Base-by-base conservation (phyloP, 768 basidiomycete genomes). In the Suillus spraguei region DNA sequence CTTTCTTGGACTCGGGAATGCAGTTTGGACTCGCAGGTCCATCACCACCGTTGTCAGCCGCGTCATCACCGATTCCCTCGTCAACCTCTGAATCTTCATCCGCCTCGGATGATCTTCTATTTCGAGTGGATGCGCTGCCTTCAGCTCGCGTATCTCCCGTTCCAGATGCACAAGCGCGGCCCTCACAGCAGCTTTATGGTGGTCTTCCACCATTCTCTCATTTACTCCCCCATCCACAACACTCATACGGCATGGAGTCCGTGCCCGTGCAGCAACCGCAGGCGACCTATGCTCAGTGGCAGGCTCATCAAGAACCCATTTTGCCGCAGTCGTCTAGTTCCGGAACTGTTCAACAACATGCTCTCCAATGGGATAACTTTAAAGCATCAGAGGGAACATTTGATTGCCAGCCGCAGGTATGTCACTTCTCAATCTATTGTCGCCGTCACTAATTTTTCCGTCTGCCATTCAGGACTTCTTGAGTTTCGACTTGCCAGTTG, bases 21-120 rank as follows among this genome's bases (percentile, higher is more conserved):
- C 60, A 42, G n/a, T 68, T 65, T 62, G 77, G 77, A 35, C 66
- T 77, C n/a, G 71, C 67, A 13, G 83, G 82, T 0, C 82, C 85
- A n/a, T 82, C 84, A 0, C 85, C 86, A 2, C 84, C 85, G 0
- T 63, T 84, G 39, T 86, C 86, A 0, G 79, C 80, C 17, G 82
- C 82, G 6, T 73, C 81, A 9, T 84, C 86, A 2, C 84, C 85
- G 14, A 69, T 64, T 11, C 74, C 74, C 2, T 66, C 71, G n/a
- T 67, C 69, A 22, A 58, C 63, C 16, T 68, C 67, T 47, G 56
- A 68, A 17, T 60, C 64, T 47, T 38, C 65, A 47, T 64, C 41
- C 8, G n/a, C 61, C 53, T 32, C 24, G 35, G 63, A 59, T 9
- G 71, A 69, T 33, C 52, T 61, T 36, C 65, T 46, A 35, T 60